Percentiles rank a stretch among this genome's conserved stretches.
These are phyloP conservation scores for Amborella trichopoda DNA, from an alignment of 164 flowering plant species.

Conservation along the genomic window DNA sequence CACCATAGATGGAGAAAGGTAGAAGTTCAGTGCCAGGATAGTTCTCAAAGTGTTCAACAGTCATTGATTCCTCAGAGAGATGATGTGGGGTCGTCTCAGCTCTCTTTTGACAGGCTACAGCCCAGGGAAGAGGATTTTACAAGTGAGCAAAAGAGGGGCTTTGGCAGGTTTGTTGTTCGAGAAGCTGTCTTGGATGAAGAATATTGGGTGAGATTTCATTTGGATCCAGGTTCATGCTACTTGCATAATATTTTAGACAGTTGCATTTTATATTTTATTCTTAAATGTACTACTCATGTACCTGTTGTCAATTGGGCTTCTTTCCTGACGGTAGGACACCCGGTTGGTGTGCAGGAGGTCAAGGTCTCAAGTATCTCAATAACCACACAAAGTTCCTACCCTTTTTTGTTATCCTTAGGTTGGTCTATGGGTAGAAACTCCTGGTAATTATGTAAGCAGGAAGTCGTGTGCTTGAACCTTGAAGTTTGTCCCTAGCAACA, in stretches of 20 bases:
- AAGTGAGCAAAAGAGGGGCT: constrained; percentile 22
- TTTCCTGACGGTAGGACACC: no score
- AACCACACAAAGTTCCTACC: no score
- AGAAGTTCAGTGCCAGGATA: constrained; percentile 31
- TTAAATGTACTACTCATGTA: not conserved
- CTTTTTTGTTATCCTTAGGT: no score
- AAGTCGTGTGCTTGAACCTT: no score
- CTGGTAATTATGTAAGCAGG: no score
- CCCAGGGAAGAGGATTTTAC: constrained; percentile 33
- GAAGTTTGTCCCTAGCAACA: no score
- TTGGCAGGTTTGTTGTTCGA: constrained; percentile 47
- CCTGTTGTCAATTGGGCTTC: not conserved
- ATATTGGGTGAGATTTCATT: constrained; percentile 38
- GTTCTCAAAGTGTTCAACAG: constrained; percentile 19
- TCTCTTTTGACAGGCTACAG: constrained; percentile 39
- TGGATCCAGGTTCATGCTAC: not conserved
- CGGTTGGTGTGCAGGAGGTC: no score
- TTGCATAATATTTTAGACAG: not conserved
- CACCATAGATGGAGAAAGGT: constrained; percentile 22
- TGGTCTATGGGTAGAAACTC: no score
- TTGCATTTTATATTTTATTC: not conserved
- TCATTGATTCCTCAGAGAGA: constrained; percentile 23
- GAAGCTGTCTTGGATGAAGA: constrained; percentile 61
- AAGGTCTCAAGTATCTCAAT: no score
- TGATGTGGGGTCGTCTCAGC: constrained; percentile 27